Evolutionary conservation across 352 stramenopile species (phyloP).

Genomic region (Pythium phragmitis): DNA sequence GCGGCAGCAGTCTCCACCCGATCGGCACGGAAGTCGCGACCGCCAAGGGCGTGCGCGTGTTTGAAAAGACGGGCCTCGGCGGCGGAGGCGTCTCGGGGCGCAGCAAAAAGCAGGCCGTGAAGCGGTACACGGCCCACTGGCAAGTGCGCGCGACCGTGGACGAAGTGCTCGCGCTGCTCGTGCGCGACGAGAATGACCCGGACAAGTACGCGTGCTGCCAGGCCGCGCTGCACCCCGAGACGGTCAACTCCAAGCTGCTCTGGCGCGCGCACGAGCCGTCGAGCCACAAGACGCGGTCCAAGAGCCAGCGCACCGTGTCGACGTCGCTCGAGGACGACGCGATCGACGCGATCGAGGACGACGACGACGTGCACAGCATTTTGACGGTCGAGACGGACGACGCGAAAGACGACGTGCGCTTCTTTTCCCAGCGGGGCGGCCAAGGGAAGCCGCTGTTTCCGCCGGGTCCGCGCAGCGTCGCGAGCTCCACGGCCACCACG

Average conservation of each 20-base stretch:
- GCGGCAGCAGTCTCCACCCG: neutral
- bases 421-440: slow-evolving; percentile 1
- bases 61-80: slow-evolving; percentile 14
- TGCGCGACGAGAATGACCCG: slow-evolving; percentile 13
- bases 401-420: slow-evolving; percentile 1
- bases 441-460: neutral
- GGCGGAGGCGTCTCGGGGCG: slow-evolving; percentile 1
- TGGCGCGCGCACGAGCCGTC: slow-evolving; percentile 11
- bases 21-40: slow-evolving; percentile 9
- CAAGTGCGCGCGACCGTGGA: slow-evolving; percentile 23
- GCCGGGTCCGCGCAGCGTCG: neutral
- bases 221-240: slow-evolving; percentile 22
- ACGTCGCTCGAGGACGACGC: neutral
- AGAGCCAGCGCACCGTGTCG: slow-evolving; percentile 4
- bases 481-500: neutral
- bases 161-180: slow-evolving; percentile 24
- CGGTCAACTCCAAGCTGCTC: slow-evolving; percentile 23
- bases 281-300: neutral
- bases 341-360: neutral
- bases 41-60: slow-evolving; percentile 21
- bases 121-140: slow-evolving; percentile 24
- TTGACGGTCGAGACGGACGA: slow-evolving; percentile 10
- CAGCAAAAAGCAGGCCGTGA: slow-evolving; percentile 16
- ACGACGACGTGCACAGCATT: slow-evolving; percentile 9
- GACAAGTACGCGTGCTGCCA: slow-evolving; percentile 20